Evolutionary conservation across 768 basidiomycete genomes (phyloP), one percentile per base, ranked within the genome.

Genomic region (Albatrellus ellisii): DNA sequence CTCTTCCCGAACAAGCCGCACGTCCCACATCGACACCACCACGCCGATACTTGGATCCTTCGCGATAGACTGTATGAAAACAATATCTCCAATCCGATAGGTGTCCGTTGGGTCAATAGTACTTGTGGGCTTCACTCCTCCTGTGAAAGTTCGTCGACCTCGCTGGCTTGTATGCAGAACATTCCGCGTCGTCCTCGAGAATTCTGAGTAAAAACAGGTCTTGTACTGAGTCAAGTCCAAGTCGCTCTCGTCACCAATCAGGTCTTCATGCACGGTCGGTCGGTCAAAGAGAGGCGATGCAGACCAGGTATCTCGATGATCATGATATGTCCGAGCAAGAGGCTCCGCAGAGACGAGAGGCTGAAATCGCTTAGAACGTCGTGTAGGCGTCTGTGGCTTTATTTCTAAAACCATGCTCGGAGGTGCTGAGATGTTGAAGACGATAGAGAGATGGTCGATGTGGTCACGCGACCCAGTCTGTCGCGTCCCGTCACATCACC

Each of bases 21-120:
- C 61, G 42, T 80, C 72, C 79, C 81, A 86, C 65, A 88, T 72
- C 0, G 78, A 65, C 14, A 72, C 62, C 36, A 88, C 76, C 31
- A 85, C 75, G 4, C 73, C 85, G 39, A 85, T 61, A 47, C 81
- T 84, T 0, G 75, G 72, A 9, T 63, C 62, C 26, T 55, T 64
- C 4, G 66, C 52, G 5, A 55, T 53, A 2, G 70, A 67, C 33
- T 72, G 62, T 15, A 87, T 64, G 26, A 77, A 65, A 2, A 87
- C 72, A 0, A 79, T 75, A 54, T 86, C 80, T 1, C 84, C 85
- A 5, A 82, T 58, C 2, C 50, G 56, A 52, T 71, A 86, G 10
- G 51, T 51, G 35, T 64, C 62, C 17, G 11, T 22, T 8, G n/a
- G 20, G 4, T 29, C 28, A 15, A n/a, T n/a, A n/a, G n/a, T n/a